Evolutionary conservation across 129 eudicot genomes (phyloP).

Genomic region (Smallanthus sonchifolius): DNA sequence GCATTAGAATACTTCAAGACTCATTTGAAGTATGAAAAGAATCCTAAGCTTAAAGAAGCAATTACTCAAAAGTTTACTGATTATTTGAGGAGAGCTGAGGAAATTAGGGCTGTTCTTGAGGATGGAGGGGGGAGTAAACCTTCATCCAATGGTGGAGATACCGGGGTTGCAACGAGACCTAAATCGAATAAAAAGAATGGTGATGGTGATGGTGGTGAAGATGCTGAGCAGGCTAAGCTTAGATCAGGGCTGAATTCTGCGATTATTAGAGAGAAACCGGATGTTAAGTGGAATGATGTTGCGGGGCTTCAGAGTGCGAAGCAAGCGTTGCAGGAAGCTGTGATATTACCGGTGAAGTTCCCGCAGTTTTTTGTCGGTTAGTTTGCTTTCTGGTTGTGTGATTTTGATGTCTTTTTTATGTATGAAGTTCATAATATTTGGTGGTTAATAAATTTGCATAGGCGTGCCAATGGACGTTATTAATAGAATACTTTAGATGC

Average conservation of each 20-base stretch:
- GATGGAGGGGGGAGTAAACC: constrained; percentile 48
- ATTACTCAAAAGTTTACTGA: constrained; percentile 66
- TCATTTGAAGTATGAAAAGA: constrained; percentile 66
- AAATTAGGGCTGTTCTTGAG: constrained; percentile 60
- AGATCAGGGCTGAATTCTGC: constrained; percentile 59
- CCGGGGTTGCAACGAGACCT: constrained; percentile 56
- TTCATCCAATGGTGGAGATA: constrained; percentile 39
- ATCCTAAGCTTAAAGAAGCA: constrained; percentile 64
- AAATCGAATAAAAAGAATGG: constrained; percentile 47
- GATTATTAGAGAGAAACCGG: constrained; percentile 60
- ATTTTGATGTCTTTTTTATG: not conserved
- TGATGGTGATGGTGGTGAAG: constrained; percentile 57
- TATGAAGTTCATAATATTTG: not conserved
- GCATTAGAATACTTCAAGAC: constrained; percentile 64
- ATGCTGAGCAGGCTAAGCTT: constrained; percentile 53
- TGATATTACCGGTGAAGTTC: constrained; percentile 61
- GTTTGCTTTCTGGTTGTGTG: constrained; percentile 18
- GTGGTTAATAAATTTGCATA: not conserved
- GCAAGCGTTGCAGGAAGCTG: constrained; percentile 69
- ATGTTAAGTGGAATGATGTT: constrained; percentile 66
- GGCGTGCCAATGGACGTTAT: not conserved
- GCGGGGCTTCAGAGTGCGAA: constrained; percentile 66
- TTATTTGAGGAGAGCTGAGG: constrained; percentile 75
- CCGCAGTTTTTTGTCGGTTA: constrained; percentile 65
- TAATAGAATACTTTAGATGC: not conserved